Percentiles rank a stretch among this genome's conserved stretches.
These are phyloP conservation scores for Paramecium octaurelia DNA, from an alignment of 73 alveolate species.

Conservation along the genomic window DNA sequence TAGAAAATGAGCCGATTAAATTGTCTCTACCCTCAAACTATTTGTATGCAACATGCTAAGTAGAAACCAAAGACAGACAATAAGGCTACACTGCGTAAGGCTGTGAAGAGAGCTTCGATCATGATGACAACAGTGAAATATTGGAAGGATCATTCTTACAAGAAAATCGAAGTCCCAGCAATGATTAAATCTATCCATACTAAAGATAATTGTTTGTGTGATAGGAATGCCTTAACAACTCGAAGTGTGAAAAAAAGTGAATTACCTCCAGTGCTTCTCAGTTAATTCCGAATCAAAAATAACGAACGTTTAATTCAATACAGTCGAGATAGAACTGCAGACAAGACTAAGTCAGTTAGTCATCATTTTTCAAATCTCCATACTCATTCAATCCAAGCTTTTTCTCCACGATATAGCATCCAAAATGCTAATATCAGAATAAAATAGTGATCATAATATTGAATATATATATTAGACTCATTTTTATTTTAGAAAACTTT, in stretches of 20 bases:
- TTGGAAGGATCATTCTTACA: neutral
- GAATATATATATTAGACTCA: neutral
- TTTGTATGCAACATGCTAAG: neutral
- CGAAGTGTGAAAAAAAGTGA: neutral
- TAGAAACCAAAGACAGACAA: neutral
- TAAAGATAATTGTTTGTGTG: neutral
- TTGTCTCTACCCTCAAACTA: neutral
- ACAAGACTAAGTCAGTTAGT: neutral
- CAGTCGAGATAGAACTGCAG: neutral
- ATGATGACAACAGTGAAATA: neutral
- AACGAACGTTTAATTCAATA: neutral
- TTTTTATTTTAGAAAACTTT: neutral
- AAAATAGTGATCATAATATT: neutral
- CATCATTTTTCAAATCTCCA: neutral
- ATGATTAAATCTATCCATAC: neutral
- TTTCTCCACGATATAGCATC: neutral
- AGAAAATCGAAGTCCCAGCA: neutral
- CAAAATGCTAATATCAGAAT: neutral
- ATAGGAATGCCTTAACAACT: neutral
- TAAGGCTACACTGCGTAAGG: neutral
- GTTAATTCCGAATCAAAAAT: neutral
- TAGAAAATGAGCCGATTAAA: neutral
- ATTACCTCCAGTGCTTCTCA: neutral
- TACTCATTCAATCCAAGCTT: neutral
- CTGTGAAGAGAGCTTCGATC: neutral